Conservation (phyloP, 2,329 filamentous ascomycete genomes). For the Neofusicoccum parvum region DNA sequence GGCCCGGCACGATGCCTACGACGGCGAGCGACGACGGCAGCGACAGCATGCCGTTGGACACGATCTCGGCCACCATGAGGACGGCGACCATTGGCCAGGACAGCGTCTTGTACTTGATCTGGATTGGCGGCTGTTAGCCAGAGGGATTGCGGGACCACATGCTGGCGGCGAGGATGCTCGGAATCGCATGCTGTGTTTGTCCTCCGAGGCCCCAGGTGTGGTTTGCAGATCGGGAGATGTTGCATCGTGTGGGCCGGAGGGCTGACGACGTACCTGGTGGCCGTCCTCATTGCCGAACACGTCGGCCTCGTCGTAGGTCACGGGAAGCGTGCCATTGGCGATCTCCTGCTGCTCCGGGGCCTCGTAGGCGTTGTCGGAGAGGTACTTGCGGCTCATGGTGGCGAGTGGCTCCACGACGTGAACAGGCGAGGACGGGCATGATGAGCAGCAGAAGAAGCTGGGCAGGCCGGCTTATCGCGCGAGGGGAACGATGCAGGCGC, state of each 20-base stretch:
- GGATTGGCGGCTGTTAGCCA: not conserved
- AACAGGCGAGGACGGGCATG: not conserved
- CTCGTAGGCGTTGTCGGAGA: not conserved
- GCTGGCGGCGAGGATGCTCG: too few species aligned
- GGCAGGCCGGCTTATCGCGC: not conserved
- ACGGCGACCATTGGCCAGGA: conserved; percentile 56
- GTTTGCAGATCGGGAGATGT: not conserved
- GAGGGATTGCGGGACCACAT: too few species aligned
- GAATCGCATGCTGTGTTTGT: too few species aligned
- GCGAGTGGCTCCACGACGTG: too few species aligned
- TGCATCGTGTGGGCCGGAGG: not conserved
- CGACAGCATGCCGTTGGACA: conserved; percentile 57
- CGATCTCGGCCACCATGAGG: conserved; percentile 60
- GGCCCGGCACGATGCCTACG: conserved; percentile 55
- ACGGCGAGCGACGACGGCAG: conserved; percentile 55
- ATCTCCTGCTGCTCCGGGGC: not conserved
- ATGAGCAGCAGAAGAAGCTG: not conserved
- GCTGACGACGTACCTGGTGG: conserved; percentile 21
- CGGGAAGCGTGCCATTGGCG: not conserved
- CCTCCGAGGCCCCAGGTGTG: not conserved
- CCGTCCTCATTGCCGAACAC: conserved; percentile 25
- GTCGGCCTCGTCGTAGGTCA: conserved; percentile 25
- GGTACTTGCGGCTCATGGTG: not conserved
- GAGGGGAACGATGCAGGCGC: too few species aligned
- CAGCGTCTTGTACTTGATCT: conserved; percentile 58